Conservation (phyloP, 148 eudicot genomes). For the Nepenthes gracilis region DNA sequence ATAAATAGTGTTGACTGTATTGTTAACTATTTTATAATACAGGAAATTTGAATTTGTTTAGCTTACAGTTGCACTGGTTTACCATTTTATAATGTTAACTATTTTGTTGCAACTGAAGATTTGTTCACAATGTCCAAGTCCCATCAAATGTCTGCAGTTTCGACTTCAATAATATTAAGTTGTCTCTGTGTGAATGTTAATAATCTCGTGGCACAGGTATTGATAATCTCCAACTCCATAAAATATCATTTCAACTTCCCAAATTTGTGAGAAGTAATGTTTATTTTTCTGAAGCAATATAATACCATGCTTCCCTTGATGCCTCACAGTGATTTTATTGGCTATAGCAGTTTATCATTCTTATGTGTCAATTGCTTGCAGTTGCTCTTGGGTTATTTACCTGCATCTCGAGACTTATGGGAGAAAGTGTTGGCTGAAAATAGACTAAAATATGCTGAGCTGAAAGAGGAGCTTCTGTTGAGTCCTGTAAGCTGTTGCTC, state of each 20-base stretch:
- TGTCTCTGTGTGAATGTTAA: too few species aligned
- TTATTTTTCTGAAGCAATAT: too few species aligned
- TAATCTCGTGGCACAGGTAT: too few species aligned
- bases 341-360: not conserved
- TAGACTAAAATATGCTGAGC: constrained; percentile 34
- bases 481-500: constrained; percentile 38
- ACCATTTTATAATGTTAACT: too few species aligned
- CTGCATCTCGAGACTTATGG: constrained; percentile 40
- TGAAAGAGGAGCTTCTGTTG: constrained; percentile 45
- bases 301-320: not conserved
- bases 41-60: not conserved
- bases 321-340: not conserved
- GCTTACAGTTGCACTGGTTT: not conserved
- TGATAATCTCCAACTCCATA: too few species aligned
- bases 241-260: too few species aligned
- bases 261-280: too few species aligned
- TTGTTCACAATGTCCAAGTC: too few species aligned
- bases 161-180: too few species aligned
- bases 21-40: not conserved
- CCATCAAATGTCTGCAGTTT: too few species aligned
- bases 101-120: too few species aligned
- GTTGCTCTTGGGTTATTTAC: constrained; percentile 63
- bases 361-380: constrained; percentile 19
- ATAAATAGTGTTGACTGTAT: not conserved
- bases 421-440: constrained; percentile 36